These are phyloP conservation scores for Erythrobasidium hasegawianum DNA, from an alignment of 1,284 basidiomycete genomes.

Conservation along the genomic window DNA sequence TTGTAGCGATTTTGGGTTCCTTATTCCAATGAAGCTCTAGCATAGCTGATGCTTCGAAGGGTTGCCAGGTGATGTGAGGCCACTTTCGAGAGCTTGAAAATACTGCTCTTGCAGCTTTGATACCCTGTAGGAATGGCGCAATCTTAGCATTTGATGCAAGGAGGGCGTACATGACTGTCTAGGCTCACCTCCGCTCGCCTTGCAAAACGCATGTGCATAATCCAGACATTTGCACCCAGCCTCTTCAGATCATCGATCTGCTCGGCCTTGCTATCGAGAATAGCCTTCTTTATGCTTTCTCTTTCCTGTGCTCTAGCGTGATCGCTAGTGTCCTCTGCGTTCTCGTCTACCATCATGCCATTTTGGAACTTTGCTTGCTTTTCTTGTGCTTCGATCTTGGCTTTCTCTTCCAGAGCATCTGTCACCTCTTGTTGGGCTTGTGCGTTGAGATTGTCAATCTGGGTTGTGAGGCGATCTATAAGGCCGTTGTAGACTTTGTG, in stretches of 20 bases:
- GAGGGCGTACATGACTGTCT: neutral
- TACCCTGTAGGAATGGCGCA: slow-evolving; percentile 53
- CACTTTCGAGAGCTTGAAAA: slow-evolving; percentile 85
- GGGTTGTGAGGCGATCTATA: slow-evolving; percentile 63
- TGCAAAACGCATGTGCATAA: slow-evolving; percentile 89
- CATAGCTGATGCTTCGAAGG: slow-evolving; percentile 76
- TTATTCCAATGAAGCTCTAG: slow-evolving; percentile 96
- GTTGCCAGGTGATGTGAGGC: slow-evolving; percentile 81
- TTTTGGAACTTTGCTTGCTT: slow-evolving; percentile 36
- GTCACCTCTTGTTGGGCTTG: slow-evolving; percentile 54
- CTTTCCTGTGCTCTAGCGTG: slow-evolving; percentile 55
- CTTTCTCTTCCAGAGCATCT: slow-evolving; percentile 48
- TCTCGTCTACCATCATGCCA: slow-evolving; percentile 38
- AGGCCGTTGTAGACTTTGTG: slow-evolving; percentile 59
- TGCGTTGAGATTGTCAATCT: slow-evolving; percentile 66
- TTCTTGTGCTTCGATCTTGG: slow-evolving; percentile 35
- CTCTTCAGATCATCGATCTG: slow-evolving; percentile 52
- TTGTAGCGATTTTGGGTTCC: slow-evolving; percentile 74
- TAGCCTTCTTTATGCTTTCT: slow-evolving; percentile 48
- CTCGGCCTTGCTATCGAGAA: slow-evolving; percentile 49
- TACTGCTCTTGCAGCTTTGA: slow-evolving; percentile 70
- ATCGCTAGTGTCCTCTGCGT: slow-evolving; percentile 49
- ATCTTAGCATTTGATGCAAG: neutral
- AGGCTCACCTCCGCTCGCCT: slow-evolving; percentile 65
- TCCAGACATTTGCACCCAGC: slow-evolving; percentile 57